A percentile compares a stretch with the other conserved stretches of the same genome.
These are phyloP conservation scores for Eucalyptus curtisii DNA, from an alignment of 345 rosid genomes.

Conservation along the genomic window DNA sequence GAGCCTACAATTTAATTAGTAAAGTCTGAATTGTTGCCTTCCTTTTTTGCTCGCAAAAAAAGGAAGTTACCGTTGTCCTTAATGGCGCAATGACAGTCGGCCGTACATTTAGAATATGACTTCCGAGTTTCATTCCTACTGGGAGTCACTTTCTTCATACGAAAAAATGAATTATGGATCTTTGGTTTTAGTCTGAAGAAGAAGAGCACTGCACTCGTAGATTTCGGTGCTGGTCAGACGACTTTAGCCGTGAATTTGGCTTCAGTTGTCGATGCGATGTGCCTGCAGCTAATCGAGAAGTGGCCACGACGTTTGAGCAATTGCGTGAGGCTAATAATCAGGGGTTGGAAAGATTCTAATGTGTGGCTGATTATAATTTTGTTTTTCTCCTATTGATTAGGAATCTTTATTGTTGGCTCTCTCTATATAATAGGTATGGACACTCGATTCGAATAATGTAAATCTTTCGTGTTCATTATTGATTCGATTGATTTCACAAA, in stretches of 20 bases:
- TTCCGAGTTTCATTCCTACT: background rate
- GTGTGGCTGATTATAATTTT: too few relatives aligned
- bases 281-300: too few relatives aligned
- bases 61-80: background rate
- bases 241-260: background rate
- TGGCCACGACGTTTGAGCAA: too few relatives aligned
- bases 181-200: too few relatives aligned
- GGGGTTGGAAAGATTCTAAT: too few relatives aligned
- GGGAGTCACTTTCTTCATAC: background rate
- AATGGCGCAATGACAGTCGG: background rate
- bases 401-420: background rate
- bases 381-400: background rate
- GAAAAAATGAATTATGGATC: too few relatives aligned
- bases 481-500: accelerated
- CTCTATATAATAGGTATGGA: background rate
- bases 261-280: too few relatives aligned
- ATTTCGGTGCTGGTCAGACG: background rate
- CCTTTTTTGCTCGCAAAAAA: background rate
- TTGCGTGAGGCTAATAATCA: too few relatives aligned
- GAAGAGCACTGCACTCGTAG: background rate
- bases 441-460: background rate
- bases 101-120: background rate
- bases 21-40: background rate
- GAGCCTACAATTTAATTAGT: background rate
- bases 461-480: too few relatives aligned